phyloP scores from a whole-genome alignment of 2,329 filamentous ascomycete genomes.

The Dothistroma pini region DNA sequence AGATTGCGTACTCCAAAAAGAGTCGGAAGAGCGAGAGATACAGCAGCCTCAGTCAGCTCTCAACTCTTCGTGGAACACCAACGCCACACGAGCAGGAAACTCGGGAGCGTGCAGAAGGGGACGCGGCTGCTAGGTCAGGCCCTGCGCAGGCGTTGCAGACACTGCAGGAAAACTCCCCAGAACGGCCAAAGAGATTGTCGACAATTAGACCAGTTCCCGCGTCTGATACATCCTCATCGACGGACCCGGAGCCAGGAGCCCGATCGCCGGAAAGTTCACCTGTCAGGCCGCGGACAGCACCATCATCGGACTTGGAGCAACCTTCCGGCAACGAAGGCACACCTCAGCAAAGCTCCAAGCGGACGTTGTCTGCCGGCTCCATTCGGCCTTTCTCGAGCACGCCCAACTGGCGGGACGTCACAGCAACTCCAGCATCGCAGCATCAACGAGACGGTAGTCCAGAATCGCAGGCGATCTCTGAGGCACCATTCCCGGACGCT shows the following conservation, averaged over 20 bases:
- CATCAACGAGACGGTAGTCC: constrained; percentile 10
- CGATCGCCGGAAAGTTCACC: constrained; percentile 15
- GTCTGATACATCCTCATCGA: constrained; percentile 21
- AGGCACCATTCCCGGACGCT: constrained; percentile 16
- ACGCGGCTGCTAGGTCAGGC: constrained; percentile 14
- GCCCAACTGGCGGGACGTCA: constrained; percentile 16
- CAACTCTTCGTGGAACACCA: constrained; percentile 30
- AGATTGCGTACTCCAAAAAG: constrained; percentile 23
- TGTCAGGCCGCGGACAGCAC: constrained; percentile 15
- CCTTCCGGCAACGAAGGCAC: constrained; percentile 10
- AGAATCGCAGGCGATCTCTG: constrained; percentile 22
- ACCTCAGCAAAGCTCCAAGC: constrained; percentile 13
- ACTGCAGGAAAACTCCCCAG: constrained; percentile 29
- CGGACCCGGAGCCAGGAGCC: constrained; percentile 16
- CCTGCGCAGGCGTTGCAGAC: constrained; percentile 28
- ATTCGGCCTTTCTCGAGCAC: constrained; percentile 15
- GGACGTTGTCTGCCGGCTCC: constrained; percentile 19
- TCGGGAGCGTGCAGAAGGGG: constrained; percentile 20
- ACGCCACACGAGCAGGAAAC: constrained; percentile 28
- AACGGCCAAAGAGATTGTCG: constrained; percentile 20
- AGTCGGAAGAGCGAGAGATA: constrained; percentile 24
- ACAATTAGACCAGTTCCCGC: constrained; percentile 22
- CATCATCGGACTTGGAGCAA: constrained; percentile 16
- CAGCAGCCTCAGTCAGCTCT: constrained; percentile 30
- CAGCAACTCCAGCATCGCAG: constrained; percentile 15